These are phyloP conservation scores for Apiotrichum sp. DNA, from an alignment of 1,284 basidiomycete species.

Conservation along the genomic window DNA sequence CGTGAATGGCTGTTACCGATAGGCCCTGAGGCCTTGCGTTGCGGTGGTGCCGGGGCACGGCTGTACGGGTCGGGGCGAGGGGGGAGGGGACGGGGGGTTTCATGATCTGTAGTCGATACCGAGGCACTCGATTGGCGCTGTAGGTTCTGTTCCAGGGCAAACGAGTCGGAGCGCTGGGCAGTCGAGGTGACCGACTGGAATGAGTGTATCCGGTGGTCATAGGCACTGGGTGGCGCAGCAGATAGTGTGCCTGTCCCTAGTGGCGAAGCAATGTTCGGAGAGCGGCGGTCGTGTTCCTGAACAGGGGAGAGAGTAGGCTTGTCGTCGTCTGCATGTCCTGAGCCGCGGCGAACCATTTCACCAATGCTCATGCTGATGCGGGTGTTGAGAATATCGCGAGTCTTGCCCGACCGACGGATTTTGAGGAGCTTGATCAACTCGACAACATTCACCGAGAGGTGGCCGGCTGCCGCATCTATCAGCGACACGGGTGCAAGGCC, in stretches of 20 bases:
- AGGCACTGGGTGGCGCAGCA: background rate
- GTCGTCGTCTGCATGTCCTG: constrained; percentile 2
- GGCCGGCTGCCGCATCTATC: constrained; percentile 92
- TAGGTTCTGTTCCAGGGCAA: constrained; percentile 31
- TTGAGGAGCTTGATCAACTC: constrained; percentile 75
- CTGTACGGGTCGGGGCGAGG: background rate
- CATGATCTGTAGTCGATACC: background rate
- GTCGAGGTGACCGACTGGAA: constrained; percentile 37
- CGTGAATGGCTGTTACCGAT: background rate
- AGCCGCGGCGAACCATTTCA: constrained; percentile 39
- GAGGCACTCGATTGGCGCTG: constrained; percentile 14
- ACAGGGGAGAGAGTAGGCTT: background rate
- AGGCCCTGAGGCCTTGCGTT: background rate
- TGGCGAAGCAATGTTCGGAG: background rate
- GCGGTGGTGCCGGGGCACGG: background rate
- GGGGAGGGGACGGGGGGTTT: too few relatives aligned
- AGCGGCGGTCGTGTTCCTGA: background rate
- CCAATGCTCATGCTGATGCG: constrained; percentile 27
- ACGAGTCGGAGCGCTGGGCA: constrained; percentile 32
- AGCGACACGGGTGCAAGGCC: constrained; percentile 92
- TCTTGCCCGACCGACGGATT: constrained; percentile 67
- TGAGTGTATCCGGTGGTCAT: constrained; percentile 27
- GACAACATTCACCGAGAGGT: constrained; percentile 80
- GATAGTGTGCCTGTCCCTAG: background rate
- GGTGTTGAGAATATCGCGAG: constrained; percentile 56